Base-by-base conservation (phyloP, 2,329 filamentous ascomycete genomes). In the Sporothrix protearum region DNA sequence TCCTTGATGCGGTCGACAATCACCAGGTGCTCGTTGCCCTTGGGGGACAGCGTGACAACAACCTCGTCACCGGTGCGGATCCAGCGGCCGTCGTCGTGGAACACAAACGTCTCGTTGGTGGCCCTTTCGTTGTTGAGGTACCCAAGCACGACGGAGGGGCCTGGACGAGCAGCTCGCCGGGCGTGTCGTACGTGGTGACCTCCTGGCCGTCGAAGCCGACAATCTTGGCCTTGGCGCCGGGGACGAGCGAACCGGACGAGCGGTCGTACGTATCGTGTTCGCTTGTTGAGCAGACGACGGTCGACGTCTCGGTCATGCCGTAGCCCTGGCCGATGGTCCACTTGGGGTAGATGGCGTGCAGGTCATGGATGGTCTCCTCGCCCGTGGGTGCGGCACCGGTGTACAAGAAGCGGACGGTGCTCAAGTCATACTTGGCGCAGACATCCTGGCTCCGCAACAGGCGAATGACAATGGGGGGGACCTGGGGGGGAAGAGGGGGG, bases 51-150 rank as follows among this genome's bases (percentile, higher is more conserved):
- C 2, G 86, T 85, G 12, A 96, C 82, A 2, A 95, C 83, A 0
- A 91, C 93, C 78, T 96, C 92, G 76, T 97, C 94, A 6, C 94
- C 94, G 0, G 94, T 97, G 53, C 87, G 87, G 85, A 97, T 88
- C 88, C 93, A 96, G 74, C 89, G 81, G 10, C 89, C 89, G 75
- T 94, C 89, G 1, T 89, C 84, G 68, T 89, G 85, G 73, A 81
- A 82, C 0, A 89, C 77, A 77, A 93, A 97, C 0, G 94, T 96
- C 78, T 96, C 93, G 68, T 86, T 84, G 25, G 90, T 96, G 2
- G 94, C 93, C 77, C 92, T 90, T 59, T 92, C 89, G 77, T 97
- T 97, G 81, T 96, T 91, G 69, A 97, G 82, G 76, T 97, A 97
- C 0, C 94, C 94, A 0, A 97, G 81, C 0, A 92, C 89, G 0